Base-by-base conservation (phyloP, 495 filamentous ascomycete species). In the Talaromyces wortmannii region DNA sequence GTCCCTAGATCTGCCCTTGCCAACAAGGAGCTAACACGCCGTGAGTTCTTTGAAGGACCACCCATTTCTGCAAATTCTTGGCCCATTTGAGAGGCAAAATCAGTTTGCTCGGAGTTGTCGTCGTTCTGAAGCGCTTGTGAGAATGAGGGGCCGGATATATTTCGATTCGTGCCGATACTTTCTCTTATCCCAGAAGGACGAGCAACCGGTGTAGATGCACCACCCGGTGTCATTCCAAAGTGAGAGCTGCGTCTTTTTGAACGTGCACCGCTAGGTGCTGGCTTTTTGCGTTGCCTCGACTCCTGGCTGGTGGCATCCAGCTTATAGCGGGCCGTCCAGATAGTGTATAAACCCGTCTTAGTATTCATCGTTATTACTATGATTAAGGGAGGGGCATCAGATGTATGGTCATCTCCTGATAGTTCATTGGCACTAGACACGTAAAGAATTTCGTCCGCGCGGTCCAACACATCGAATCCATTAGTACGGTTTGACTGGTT, bases 1-100 rank as follows among this genome's bases (percentile, higher is more conserved):
- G 75, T 85, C 0, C 90, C 92, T 11, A 97, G 73, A 63, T 97
- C 92, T 17, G 91, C 87, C 59, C 92, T 79, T n/a, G 94, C 89
- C 51, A 97, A 80, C 56, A 97, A 75, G 36, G 94, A 97, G 67
- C 94, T 97, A 17, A 97, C 90, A 31, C 94, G 80, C 31, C 94
- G 80, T 11, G 90, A 94, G 44, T 90, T 84, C 66, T 88, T 84
- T 17, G 82, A 75, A 4, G 85, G 83, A 15, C 82, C 82, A 42
- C 84, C 79, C 31, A 83, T 79, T 46, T 78, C 76, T 18, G 85
- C 87, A 55, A 83, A 88, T 50, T 94, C 90, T 23, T 90, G 84
- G 52, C 91, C 89, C 16, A 98, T 69, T 5, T 88, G 82, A 10
- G 86, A 83, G 3, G 81, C 84, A 52, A 92, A 78, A 48, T 87